Evolutionary conservation across 108 stramenopile genomes (phyloP), one percentile per base, ranked within the genome.

Genomic region (Cyclotella choctawhatcheeana): DNA sequence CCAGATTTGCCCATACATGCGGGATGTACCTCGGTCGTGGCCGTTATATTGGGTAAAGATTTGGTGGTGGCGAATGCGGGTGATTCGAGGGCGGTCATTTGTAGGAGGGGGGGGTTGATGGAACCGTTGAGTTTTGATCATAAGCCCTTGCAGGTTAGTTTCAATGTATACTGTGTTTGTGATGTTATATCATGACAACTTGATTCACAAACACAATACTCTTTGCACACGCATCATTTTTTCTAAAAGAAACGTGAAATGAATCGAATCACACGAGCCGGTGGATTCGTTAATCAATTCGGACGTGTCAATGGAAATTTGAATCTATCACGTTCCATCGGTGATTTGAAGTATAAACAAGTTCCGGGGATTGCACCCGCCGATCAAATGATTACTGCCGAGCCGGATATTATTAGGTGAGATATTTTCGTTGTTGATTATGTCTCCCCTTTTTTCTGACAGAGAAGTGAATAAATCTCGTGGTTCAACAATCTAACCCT

Each of bases 291-390:
- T 10, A 98, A 98, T 58, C 87, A 90, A 33, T 96, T 95, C 58
- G 97, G 97, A 21, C 86, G 97, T 47, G 93, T 99, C 35, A 97
- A 98, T 77, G 97, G 99, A 21, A 95, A 97, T 71, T 76, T 99
- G 34, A 98, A 97, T 40, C 75, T 99, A 24, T 93, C 95, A 2
- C 87, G 99, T 16, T 89, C 95, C 21, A 97, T 98, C 71, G 99
- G 99, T 24, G 99, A 99, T 79, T 65, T 98, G 50, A 97, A 97
- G 73, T 97, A 99, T 86, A 98, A 97, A 56, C 93, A 95, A 75
- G 88, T 91, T 58, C 88, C 90, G 7, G 86, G 84, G 2, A 85
- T 91, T 29, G 50, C 75, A 0, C 87, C 89, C 8, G 63, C 84
- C 13, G 87, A 87, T 18, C 94, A 97, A 83, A 95, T 96, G 82